A percentile compares a stretch with the other conserved stretches of the same genome.
These are phyloP conservation scores for carrot (Daucus carota) DNA, from an alignment of 129 eudicot genomes.

Conservation along the genomic window DNA sequence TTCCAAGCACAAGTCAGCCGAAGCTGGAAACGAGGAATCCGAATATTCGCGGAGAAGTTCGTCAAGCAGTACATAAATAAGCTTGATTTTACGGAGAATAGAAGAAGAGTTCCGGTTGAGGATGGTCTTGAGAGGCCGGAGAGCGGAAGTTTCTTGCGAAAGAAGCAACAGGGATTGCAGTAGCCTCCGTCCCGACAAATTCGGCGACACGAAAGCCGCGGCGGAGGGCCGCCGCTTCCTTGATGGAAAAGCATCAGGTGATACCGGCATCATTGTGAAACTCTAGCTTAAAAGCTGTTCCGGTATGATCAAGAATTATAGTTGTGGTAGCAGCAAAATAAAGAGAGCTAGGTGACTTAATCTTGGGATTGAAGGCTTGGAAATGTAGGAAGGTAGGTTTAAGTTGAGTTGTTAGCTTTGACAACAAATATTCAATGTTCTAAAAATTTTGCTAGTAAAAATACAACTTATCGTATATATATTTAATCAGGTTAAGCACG, in stretches of 20 bases:
- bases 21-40: constrained; percentile 34
- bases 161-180: constrained; percentile 44
- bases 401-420: neutral
- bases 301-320: too few relatives aligned
- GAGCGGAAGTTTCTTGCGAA: constrained; percentile 43
- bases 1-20: constrained; percentile 68
- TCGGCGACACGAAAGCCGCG: constrained; percentile 39
- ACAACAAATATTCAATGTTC: neutral
- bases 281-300: too few relatives aligned
- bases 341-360: too few relatives aligned
- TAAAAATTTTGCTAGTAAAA: neutral
- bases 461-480: neutral
- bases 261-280: constrained; percentile 38
- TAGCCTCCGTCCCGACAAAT: constrained; percentile 32
- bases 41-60: constrained; percentile 40
- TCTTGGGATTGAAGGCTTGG: constrained; percentile 16
- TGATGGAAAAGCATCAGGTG: constrained; percentile 43
- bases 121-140: constrained; percentile 42
- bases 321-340: too few relatives aligned
- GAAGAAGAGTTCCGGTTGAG: constrained; percentile 51
- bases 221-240: constrained; percentile 53
- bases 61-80: constrained; percentile 47
- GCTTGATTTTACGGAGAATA: constrained; percentile 50
- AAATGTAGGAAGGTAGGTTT: constrained; percentile 1
- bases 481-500: neutral